Evolutionary conservation across 345 rosid species (phyloP).

Genomic region (Gossypium anomalum): DNA sequence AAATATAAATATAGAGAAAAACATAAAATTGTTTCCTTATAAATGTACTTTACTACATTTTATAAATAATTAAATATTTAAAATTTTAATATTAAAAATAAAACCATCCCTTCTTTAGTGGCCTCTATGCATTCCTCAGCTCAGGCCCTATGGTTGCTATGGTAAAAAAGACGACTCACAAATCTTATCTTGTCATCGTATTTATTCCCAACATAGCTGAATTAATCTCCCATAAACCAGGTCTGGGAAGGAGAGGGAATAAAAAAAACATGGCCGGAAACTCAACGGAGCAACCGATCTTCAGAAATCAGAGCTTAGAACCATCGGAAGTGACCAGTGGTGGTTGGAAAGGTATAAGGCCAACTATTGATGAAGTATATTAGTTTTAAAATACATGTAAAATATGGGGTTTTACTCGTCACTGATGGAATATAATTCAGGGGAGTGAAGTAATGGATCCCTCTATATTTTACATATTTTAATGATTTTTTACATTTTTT

Average conservation of each 20-base stretch:
- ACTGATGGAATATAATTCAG: conserved; percentile 79
- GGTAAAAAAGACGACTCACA: conserved; percentile 41
- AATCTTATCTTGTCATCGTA: background rate
- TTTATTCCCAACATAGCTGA: background rate
- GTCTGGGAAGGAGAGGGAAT: conserved; percentile 98
- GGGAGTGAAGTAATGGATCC: conserved; percentile 54
- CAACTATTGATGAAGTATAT: background rate
- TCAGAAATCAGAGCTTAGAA: conserved; percentile 95
- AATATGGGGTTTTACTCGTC: background rate
- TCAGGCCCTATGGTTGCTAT: conserved; percentile 94
- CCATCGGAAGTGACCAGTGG: conserved; percentile 84
- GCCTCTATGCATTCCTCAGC: conserved; percentile 91
- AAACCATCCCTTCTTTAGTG: conserved; percentile 84
- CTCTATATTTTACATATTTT: too few relatives aligned
- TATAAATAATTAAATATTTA: too few relatives aligned
- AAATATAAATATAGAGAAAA: too few relatives aligned
- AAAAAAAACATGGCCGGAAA: conserved; percentile 73
- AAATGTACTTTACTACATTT: too few relatives aligned
- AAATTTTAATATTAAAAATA: too few relatives aligned
- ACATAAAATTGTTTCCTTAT: too few relatives aligned
- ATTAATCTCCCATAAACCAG: conserved; percentile 34
- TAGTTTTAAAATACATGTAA: background rate
- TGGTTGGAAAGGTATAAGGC: conserved; percentile 72
- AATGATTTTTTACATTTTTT: too few relatives aligned
- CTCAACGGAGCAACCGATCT: conserved; percentile 98